These are phyloP conservation scores for Hypomyces perniciosus DNA, from an alignment of 2,329 filamentous ascomycete genomes.

Conservation along the genomic window DNA sequence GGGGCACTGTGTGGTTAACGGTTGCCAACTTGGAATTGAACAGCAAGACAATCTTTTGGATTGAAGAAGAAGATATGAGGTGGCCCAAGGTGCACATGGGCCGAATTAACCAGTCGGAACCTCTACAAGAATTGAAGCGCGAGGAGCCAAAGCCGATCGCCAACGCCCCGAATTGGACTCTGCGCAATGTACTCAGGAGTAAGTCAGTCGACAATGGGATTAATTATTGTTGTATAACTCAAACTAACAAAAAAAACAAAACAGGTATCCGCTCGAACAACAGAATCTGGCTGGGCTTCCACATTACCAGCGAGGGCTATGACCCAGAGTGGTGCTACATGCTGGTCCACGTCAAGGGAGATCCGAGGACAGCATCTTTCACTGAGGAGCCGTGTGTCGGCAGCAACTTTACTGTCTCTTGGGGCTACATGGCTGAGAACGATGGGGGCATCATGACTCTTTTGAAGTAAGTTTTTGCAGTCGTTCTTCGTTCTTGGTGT, in stretches of 20 bases:
- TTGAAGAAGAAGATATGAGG: too few species aligned
- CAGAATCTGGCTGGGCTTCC: constrained; percentile 10
- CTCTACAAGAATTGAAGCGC: background rate
- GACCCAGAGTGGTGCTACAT: constrained; percentile 12
- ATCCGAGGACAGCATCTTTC: constrained; percentile 21
- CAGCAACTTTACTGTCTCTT: constrained; percentile 25
- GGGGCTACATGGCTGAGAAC: constrained; percentile 24
- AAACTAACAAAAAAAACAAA: background rate
- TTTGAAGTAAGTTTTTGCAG: constrained; percentile 21
- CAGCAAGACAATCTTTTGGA: too few species aligned
- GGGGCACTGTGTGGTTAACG: too few species aligned
- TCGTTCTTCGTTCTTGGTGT: background rate
- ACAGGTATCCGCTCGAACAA: constrained; percentile 1
- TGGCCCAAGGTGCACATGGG: too few species aligned
- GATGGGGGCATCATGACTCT: constrained; percentile 27
- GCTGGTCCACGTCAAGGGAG: constrained; percentile 9
- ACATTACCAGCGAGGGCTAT: constrained; percentile 11
- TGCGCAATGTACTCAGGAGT: constrained; percentile 6
- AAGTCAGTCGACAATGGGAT: background rate
- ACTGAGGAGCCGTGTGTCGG: constrained; percentile 18
- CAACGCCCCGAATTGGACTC: constrained; percentile 7
- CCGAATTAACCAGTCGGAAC: too few species aligned
- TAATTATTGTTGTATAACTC: too few species aligned
- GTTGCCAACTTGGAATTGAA: too few species aligned
- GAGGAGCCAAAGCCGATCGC: background rate